Percentiles rank a stretch among this genome's conserved stretches.
Evolutionary conservation across 257 asterid genomes (phyloP).

Genomic region (Solanum piurae): DNA sequence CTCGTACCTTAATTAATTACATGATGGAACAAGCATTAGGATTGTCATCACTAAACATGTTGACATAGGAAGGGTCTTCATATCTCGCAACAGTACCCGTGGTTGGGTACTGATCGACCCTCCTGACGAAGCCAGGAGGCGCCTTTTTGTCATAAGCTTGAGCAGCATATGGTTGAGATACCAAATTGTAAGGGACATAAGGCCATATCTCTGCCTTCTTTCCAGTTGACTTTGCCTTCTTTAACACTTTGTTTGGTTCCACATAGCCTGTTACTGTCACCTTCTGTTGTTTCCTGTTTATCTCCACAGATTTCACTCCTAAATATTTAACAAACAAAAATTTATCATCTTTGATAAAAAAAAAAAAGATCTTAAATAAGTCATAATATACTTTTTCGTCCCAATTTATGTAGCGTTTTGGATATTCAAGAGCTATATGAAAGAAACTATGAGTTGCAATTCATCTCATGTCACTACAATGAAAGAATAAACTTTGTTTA

Average conservation of each 20-base stretch:
- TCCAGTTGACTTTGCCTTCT: constrained; percentile 74
- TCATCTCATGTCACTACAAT: background rate
- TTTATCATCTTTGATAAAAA: too few relatives aligned
- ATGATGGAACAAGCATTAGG: constrained; percentile 79
- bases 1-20: constrained; percentile 14
- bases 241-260: constrained; percentile 63
- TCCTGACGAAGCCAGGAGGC: constrained; percentile 74
- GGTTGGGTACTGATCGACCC: constrained; percentile 28
- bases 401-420: background rate
- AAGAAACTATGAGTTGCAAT: background rate
- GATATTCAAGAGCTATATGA: background rate
- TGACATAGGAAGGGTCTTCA: constrained; percentile 56
- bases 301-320: constrained; percentile 80
- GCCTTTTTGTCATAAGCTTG: constrained; percentile 80
- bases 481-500: background rate
- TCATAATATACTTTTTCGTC: background rate
- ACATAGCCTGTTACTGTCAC: constrained; percentile 68
- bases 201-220: constrained; percentile 92
- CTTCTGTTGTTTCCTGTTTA: constrained; percentile 73
- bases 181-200: constrained; percentile 72
- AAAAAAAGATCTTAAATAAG: background rate
- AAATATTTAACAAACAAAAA: background rate
- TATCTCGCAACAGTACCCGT: constrained; percentile 14
- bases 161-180: constrained; percentile 78
- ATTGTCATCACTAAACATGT: constrained; percentile 77